Evolutionary conservation across 1,139 yeast species (phyloP).

Genomic region (Tardiomyces digboiensis): DNA sequence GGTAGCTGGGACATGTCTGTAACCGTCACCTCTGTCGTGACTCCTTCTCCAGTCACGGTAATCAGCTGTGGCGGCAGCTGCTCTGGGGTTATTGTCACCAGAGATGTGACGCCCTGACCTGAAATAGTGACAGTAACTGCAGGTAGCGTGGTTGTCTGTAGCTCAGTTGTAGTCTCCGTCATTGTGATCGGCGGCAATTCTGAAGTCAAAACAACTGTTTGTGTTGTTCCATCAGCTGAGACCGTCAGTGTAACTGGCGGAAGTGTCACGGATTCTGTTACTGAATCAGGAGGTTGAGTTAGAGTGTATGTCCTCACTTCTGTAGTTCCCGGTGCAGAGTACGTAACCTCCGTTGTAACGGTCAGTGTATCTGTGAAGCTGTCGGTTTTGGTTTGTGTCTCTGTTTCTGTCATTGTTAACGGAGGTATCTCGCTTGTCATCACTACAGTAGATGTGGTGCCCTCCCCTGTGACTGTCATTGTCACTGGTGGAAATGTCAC

Average conservation of each 20-base stretch:
- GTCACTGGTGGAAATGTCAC: background rate
- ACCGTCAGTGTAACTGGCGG: slow-evolving; percentile 1
- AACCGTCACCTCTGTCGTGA: slow-evolving; percentile 1
- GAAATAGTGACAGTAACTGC: background rate
- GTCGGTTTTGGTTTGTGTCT: background rate
- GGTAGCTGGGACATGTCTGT: background rate
- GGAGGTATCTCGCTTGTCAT: slow-evolving; percentile 1
- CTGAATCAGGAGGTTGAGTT: slow-evolving; percentile 2
- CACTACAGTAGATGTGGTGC: background rate
- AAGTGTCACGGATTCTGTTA: background rate
- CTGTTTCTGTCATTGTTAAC: slow-evolving; percentile 1
- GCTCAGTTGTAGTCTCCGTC: background rate
- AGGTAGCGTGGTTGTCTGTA: background rate
- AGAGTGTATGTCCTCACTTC: background rate
- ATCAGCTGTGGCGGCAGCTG: slow-evolving; percentile 3
- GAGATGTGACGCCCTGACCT: background rate
- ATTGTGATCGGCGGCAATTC: background rate
- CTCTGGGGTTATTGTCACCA: slow-evolving; percentile 2
- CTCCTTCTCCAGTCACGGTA: slow-evolving; percentile 2
- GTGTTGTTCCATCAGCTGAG: slow-evolving; percentile 1
- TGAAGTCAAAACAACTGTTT: background rate
- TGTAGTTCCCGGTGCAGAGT: background rate
- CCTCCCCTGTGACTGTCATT: slow-evolving; percentile 2
- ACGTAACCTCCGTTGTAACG: background rate
- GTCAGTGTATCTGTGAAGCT: slow-evolving; percentile 3